Evolutionary conservation across 2,329 filamentous ascomycete genomes (phyloP).

Genomic region (Colletotrichum karsti): DNA sequence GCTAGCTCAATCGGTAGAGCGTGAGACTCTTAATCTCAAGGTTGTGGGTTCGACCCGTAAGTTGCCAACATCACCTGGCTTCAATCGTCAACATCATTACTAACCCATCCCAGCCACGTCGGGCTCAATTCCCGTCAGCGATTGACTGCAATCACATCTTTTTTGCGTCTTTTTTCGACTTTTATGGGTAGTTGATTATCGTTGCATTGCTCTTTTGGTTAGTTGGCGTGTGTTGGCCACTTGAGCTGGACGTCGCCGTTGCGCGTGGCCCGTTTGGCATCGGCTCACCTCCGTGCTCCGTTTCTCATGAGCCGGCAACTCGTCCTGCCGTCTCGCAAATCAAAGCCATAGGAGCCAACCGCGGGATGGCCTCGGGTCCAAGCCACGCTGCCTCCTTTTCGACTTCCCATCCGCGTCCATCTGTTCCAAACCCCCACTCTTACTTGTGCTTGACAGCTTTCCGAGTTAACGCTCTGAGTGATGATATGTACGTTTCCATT

Average conservation of each 20-base stretch:
- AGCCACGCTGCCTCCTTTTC: too few species aligned
- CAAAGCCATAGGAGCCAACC: conserved; percentile 40
- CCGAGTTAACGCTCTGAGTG: conserved; percentile 51
- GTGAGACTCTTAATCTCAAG: conserved; percentile 69
- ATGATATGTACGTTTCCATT: conserved; percentile 50
- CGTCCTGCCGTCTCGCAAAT: conserved; percentile 45
- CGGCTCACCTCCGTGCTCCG: conserved; percentile 38
- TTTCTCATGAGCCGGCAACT: conserved; percentile 50
- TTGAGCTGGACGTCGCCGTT: too few species aligned
- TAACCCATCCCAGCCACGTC: conserved; percentile 20
- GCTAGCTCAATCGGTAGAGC: conserved; percentile 78
- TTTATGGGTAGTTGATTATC: fast-evolving
- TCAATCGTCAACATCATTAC: neutral
- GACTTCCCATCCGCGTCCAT: too few species aligned
- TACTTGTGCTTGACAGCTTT: conserved; percentile 46
- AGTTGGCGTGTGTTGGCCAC: neutral
- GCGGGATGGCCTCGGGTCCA: conserved; percentile 7
- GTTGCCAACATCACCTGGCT: neutral
- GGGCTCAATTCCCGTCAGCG: conserved; percentile 26
- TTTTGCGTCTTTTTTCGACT: neutral
- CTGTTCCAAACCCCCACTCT: too few species aligned
- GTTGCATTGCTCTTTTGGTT: fast-evolving
- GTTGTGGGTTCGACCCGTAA: conserved; percentile 31
- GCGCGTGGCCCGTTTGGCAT: neutral
- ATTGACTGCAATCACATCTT: neutral